Base-by-base conservation (phyloP, 495 filamentous ascomycete genomes). In the Pyrenopolyporus hunteri region DNA sequence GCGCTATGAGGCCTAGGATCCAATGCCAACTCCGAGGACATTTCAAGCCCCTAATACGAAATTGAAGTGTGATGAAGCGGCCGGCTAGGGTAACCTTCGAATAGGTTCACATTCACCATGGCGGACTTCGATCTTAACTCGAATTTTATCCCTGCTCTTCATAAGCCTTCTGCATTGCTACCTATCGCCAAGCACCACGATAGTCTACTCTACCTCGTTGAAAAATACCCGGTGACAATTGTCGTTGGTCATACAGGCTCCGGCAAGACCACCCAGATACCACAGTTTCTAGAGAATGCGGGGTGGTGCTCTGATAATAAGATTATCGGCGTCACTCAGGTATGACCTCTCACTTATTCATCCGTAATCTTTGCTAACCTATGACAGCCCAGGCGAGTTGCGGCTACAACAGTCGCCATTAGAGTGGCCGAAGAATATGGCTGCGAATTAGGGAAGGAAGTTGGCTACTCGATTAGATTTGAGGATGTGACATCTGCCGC, bases 401-500 rank as follows among this genome's bases (percentile, higher is more conserved):
- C 94, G 62, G 94, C 92, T 35, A 96, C 91, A 7, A 95, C 92
- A 6, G 91, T 98, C 28, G 94, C 95, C 36, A 82, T 87, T 9
- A 80, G 94, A 69, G 94, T 98, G 13, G 95, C 94, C 3, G 89
- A 97, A 61, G 94, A 99, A 74, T 88, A 92, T 83, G 87, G 92
- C 8, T 91, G 90, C 70, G 88, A 93, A 63, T 63, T 98, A 16
- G 95, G 94, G 13, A 91, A 97, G 75, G 90, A 97, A 74, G 92
- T 98, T 49, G 95, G 95, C 40, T 98, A 97, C 71, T 92, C 92
- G 16, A 97, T 98, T 58, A 84, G 94, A 48, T 99, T 99, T 70
- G 95, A 98, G 70, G 94, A 98, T 79, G 79, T 89, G 62, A 97
- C 93, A n/a, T 96, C 92, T 36, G 83, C 88, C 8, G 78, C 82